These are phyloP conservation scores for Panellus pusillus DNA, from an alignment of 768 basidiomycete genomes.

Conservation along the genomic window DNA sequence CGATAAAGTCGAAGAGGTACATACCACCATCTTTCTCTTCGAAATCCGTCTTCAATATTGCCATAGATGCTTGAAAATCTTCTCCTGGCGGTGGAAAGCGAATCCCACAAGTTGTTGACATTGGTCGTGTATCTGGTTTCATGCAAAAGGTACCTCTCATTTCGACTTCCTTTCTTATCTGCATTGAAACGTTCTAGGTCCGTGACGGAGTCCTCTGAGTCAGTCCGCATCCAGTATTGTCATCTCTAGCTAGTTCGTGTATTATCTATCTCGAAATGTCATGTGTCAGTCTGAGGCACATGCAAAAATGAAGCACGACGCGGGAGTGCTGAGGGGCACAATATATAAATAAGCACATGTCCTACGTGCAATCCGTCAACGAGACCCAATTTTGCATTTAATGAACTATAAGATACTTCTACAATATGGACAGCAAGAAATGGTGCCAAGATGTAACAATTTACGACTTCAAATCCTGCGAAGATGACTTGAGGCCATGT, in stretches of 20 bases:
- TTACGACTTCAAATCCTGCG: not conserved
- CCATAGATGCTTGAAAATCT: conserved; percentile 80
- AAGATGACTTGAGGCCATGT: not conserved
- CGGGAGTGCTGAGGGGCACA: too few relatives aligned
- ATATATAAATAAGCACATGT: too few relatives aligned
- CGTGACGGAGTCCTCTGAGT: conserved; percentile 60
- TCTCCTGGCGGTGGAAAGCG: conserved; percentile 86
- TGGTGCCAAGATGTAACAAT: too few relatives aligned
- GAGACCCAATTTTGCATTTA: too few relatives aligned
- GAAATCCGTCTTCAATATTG: conserved; percentile 9
- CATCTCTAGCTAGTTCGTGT: conserved; percentile 12
- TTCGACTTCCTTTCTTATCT: not conserved
- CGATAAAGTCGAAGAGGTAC: conserved; percentile 88
- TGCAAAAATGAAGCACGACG: too few relatives aligned
- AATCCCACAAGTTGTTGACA: conserved; percentile 73
- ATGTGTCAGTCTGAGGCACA: too few relatives aligned
- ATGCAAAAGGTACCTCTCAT: conserved; percentile 73
- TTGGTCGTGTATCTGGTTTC: conserved; percentile 84
- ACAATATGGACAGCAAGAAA: too few relatives aligned
- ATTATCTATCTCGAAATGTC: too few relatives aligned
- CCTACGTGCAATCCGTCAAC: too few relatives aligned
- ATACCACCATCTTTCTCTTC: conserved; percentile 28
- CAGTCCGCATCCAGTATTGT: conserved; percentile 13
- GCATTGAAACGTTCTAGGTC: conserved; percentile 32
- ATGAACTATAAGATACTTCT: too few relatives aligned